Evolutionary conservation across 129 eudicot species (phyloP).

Genomic region (Flaveria linearis): DNA sequence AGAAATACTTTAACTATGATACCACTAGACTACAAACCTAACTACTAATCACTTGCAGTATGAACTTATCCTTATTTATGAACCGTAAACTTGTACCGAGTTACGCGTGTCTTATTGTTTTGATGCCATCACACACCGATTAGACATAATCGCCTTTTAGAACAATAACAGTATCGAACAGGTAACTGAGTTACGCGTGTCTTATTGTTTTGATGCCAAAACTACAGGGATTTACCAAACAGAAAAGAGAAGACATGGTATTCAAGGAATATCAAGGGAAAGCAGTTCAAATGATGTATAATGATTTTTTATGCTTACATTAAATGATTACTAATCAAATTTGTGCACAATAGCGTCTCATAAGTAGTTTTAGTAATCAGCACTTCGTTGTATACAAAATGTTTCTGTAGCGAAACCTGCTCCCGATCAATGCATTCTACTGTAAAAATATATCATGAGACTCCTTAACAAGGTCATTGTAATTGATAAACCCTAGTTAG

Average conservation of each 20-base stretch:
- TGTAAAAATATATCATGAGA: no score
- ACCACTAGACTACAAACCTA: no score
- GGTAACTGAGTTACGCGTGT: no score
- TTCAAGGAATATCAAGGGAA: background rate
- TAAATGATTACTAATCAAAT: slow-evolving; percentile 9
- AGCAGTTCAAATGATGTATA: slow-evolving; percentile 7
- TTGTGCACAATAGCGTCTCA: slow-evolving; percentile 3
- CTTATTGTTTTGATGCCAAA: no score
- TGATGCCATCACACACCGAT: no score
- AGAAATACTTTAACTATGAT: no score
- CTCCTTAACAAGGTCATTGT: no score
- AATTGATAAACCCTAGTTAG: background rate
- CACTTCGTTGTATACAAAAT: slow-evolving; percentile 17
- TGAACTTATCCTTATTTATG: no score
- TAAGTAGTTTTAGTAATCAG: slow-evolving; percentile 15
- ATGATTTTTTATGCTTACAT: slow-evolving; percentile 15
- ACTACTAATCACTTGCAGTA: fast-evolving
- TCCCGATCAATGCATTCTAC: background rate
- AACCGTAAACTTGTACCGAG: background rate
- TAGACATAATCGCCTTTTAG: no score
- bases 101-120: no score
- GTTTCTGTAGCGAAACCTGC: background rate
- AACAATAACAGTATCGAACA: no score
- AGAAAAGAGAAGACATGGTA: slow-evolving; percentile 12
- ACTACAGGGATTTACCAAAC: background rate